These are phyloP conservation scores for Clathrus columnatus DNA, from an alignment of 768 basidiomycete genomes.

Conservation along the genomic window DNA sequence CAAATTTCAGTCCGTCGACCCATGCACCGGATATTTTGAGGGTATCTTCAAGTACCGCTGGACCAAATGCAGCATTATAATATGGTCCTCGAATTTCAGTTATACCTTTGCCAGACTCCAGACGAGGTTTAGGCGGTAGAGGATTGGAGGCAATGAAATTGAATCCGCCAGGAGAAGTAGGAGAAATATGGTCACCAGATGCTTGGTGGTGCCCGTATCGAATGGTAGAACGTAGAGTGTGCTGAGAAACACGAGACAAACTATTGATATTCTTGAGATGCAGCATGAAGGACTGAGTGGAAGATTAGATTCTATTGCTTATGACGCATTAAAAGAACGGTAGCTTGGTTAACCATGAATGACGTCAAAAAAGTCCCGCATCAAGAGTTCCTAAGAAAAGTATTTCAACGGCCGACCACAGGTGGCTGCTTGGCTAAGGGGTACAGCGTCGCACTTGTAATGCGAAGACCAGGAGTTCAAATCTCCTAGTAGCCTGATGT, in stretches of 20 bases:
- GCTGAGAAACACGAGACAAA: no score
- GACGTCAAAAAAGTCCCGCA: no score
- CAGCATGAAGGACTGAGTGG: no score
- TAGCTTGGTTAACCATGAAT: no score
- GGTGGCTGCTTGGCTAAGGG: slow-evolving; percentile 11
- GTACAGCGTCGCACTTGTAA: slow-evolving; percentile 12
- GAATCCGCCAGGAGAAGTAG: slow-evolving; percentile 1
- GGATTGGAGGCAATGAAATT: slow-evolving; percentile 9
- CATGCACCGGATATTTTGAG: slow-evolving; percentile 34
- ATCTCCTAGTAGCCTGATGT: slow-evolving; percentile 9
- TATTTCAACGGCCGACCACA: not conserved
- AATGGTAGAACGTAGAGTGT: no score
- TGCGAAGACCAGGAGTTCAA: slow-evolving; percentile 12
- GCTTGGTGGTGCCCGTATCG: not conserved
- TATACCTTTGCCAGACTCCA: slow-evolving; percentile 18
- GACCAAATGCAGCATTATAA: slow-evolving; percentile 30
- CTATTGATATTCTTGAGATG: no score
- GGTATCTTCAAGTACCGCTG: slow-evolving; percentile 33
- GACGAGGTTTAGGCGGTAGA: slow-evolving; percentile 3
- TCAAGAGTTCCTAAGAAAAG: no score
- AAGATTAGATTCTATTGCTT: no score
- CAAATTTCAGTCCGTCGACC: slow-evolving; percentile 39
- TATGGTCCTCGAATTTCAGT: slow-evolving; percentile 40
- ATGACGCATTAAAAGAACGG: no score
- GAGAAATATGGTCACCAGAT: not conserved